These are phyloP conservation scores for Pseudozyma pruni DNA, from an alignment of 1,284 basidiomycete genomes.

Conservation along the genomic window DNA sequence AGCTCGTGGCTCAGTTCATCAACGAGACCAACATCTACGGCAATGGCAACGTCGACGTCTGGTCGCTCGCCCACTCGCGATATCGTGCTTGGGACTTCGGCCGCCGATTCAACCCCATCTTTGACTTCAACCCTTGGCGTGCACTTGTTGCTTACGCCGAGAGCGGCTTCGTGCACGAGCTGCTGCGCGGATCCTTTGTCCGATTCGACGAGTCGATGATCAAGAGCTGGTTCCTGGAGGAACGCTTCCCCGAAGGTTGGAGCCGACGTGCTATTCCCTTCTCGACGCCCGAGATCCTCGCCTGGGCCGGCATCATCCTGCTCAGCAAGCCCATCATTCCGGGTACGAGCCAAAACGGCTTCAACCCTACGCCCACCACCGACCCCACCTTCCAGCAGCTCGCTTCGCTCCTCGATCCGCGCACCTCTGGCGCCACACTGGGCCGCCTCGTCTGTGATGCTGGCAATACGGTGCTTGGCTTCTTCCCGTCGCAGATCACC, in stretches of 20 bases:
- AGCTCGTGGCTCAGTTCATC: conserved; percentile 23
- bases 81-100: conserved; percentile 24
- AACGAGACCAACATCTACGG: conserved; percentile 41
- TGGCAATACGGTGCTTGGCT: conserved; percentile 23
- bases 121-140: conserved; percentile 45
- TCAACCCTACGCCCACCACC: conserved; percentile 26
- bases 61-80: conserved; percentile 29
- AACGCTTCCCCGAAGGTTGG: conserved; percentile 35
- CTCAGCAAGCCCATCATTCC: conserved; percentile 27
- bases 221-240: conserved; percentile 31
- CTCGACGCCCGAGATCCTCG: conserved; percentile 29
- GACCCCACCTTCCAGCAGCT: conserved; percentile 26
- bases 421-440: conserved; percentile 21
- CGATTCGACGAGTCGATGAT: conserved; percentile 42
- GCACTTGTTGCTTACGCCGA: conserved; percentile 40
- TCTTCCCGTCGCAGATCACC: conserved; percentile 26
- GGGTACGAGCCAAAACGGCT: conserved; percentile 29
- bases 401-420: conserved; percentile 21
- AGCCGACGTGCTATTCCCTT: conserved; percentile 26
- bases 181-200: conserved; percentile 26
- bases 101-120: conserved; percentile 21
- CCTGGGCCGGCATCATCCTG: conserved; percentile 31
- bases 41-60: conserved; percentile 22
- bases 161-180: conserved; percentile 36
- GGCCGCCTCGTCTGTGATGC: conserved; percentile 19